These are phyloP conservation scores for Isabelozyma rhagii DNA, from an alignment of 805 yeast species.

Conservation along the genomic window DNA sequence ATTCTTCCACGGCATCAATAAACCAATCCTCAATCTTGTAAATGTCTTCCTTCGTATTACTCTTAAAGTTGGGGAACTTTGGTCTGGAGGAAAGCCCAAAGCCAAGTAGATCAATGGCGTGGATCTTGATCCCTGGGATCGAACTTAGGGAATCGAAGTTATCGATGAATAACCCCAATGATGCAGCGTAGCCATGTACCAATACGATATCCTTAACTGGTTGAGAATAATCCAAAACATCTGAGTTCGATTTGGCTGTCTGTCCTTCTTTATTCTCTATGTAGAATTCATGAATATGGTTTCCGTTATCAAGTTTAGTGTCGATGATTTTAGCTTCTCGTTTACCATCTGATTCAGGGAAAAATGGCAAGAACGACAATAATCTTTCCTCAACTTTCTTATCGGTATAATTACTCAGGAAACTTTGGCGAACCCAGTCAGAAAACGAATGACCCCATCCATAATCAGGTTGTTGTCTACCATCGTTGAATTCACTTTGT, in stretches of 20 bases:
- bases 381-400: conserved; percentile 36
- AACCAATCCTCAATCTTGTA: conserved; percentile 40
- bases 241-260: not conserved
- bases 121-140: conserved; percentile 55
- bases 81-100: conserved; percentile 70
- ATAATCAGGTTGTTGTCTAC: conserved; percentile 12
- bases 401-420: conserved; percentile 16
- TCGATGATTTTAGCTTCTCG: conserved; percentile 47
- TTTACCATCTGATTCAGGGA: conserved; percentile 49
- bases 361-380: conserved; percentile 57
- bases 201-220: conserved; percentile 56
- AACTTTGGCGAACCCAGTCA: conserved; percentile 31
- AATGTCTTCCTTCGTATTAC: conserved; percentile 32
- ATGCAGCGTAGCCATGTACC: conserved; percentile 93
- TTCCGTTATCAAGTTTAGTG: conserved; percentile 53
- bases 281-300: conserved; percentile 73
- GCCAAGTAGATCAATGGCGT: conserved; percentile 70
- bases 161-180: conserved; percentile 75
- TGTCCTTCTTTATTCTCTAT: conserved; percentile 50
- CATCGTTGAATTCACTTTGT: conserved; percentile 15
- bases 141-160: conserved; percentile 52
- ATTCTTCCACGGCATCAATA: conserved; percentile 39
- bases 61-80: conserved; percentile 28
- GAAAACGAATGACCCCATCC: conserved; percentile 14
- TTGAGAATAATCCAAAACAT: not conserved